A percentile compares a stretch with the other conserved stretches of the same genome.
Evolutionary conservation across 306 rosid genomes (phyloP).

Genomic region (Coriaria nepalensis): DNA sequence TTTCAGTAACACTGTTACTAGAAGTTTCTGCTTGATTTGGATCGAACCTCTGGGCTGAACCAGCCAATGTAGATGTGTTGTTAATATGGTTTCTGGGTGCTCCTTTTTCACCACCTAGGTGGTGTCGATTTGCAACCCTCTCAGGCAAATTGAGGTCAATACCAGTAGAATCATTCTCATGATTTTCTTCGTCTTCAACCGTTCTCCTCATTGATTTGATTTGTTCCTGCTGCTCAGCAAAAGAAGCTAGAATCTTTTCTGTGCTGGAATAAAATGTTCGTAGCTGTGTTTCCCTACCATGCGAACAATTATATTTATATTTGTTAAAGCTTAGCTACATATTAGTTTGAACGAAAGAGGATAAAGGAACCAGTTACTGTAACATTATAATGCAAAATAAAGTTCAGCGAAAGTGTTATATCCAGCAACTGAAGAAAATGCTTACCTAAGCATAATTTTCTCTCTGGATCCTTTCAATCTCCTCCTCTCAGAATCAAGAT

Average conservation of each 20-base stretch:
- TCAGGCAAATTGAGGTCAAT: slow-evolving; percentile 32
- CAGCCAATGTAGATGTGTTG: slow-evolving; percentile 29
- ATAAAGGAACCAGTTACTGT: neutral
- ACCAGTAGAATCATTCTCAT: slow-evolving; percentile 63
- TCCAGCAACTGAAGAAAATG: slow-evolving; percentile 4
- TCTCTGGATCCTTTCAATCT: slow-evolving; percentile 87
- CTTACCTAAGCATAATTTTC: slow-evolving; percentile 84
- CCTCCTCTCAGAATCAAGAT: slow-evolving; percentile 78
- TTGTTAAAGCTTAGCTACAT: too few species aligned
- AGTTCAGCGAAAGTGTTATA: neutral
- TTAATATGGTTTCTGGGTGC: slow-evolving; percentile 23
- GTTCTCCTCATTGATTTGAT: slow-evolving; percentile 85
- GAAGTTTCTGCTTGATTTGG: slow-evolving; percentile 45
- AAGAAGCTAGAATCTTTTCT: slow-evolving; percentile 67
- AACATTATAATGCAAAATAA: neutral
- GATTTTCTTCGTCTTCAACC: slow-evolving; percentile 83
- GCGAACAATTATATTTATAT: too few species aligned
- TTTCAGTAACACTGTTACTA: slow-evolving; percentile 60
- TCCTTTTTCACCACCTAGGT: slow-evolving; percentile 23
- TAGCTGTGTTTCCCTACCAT: slow-evolving; percentile 73
- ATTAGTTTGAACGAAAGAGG: slow-evolving; percentile 1
- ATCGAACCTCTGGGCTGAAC: slow-evolving; percentile 35
- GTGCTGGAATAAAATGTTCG: slow-evolving; percentile 93
- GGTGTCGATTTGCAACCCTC: slow-evolving; percentile 22
- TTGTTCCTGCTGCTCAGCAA: slow-evolving; percentile 87